A percentile compares a stretch with the other conserved stretches of the same genome.
phyloP scores from a whole-genome alignment of 2,329 filamentous ascomycete genomes.

The Sporothrix globosa region DNA sequence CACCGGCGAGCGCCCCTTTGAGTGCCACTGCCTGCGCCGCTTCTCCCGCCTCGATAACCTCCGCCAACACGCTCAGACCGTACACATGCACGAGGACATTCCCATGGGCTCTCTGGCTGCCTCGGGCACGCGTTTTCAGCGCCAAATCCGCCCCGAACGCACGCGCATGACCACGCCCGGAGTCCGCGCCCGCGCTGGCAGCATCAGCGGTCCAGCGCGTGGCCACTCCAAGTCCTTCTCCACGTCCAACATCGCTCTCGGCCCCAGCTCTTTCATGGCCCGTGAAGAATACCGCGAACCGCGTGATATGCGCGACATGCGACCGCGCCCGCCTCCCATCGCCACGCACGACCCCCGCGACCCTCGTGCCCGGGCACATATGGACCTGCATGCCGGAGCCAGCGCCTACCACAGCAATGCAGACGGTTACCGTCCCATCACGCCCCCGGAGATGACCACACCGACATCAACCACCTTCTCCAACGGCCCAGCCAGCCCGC shows the following conservation, averaged over 20 bases:
- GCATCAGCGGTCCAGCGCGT: conserved; percentile 70
- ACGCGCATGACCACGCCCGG: conserved; percentile 70
- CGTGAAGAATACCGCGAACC: not conserved
- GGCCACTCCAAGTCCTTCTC: conserved; percentile 87
- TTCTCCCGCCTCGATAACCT: conserved; percentile 96
- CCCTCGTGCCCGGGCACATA: conserved; percentile 63
- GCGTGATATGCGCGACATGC: not conserved
- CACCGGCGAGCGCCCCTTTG: conserved; percentile 93
- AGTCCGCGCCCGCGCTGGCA: conserved; percentile 74
- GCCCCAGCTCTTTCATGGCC: not conserved
- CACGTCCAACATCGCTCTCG: conserved; percentile 78
- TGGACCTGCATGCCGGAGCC: not conserved
- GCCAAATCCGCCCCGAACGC: conserved; percentile 86
- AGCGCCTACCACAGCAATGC: conserved; percentile 62
- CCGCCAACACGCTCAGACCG: conserved; percentile 94
- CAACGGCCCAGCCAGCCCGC: conserved; percentile 73
- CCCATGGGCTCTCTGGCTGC: conserved; percentile 91
- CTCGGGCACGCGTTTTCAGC: conserved; percentile 86
- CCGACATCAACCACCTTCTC: conserved; percentile 84
- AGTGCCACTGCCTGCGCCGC: conserved; percentile 89
- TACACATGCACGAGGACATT: conserved; percentile 97
- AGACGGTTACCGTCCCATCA: conserved; percentile 65
- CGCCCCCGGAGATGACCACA: conserved; percentile 76
- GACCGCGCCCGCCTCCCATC: not conserved
- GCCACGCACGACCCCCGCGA: conserved; percentile 54